These are phyloP conservation scores for Huiozyma sinensis DNA, from an alignment of 805 yeast species.

Conservation along the genomic window DNA sequence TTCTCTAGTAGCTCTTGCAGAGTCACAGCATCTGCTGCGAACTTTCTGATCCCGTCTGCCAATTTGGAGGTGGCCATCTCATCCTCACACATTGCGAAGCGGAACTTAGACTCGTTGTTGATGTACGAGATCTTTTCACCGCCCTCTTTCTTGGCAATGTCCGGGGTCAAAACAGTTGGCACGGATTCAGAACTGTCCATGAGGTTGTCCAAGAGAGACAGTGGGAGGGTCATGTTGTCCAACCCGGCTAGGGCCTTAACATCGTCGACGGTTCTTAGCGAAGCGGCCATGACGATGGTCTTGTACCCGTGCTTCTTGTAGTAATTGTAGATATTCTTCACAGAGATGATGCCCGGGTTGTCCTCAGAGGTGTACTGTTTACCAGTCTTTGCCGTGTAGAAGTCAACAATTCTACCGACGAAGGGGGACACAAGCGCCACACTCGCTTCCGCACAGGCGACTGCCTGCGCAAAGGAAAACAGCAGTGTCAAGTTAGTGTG, in stretches of 20 bases:
- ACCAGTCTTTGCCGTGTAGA: conserved; percentile 94
- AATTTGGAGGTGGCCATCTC: conserved; percentile 98
- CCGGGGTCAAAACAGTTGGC: conserved; percentile 71
- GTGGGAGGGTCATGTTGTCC: conserved; percentile 92
- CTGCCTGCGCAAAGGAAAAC: conserved; percentile 95
- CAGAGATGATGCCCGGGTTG: conserved; percentile 96
- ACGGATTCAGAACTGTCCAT: conserved; percentile 66
- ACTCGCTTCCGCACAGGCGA: conserved; percentile 96
- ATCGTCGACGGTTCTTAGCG: conserved; percentile 95
- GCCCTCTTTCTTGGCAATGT: conserved; percentile 41
- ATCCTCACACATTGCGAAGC: conserved; percentile 86
- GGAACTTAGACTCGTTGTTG: conserved; percentile 81
- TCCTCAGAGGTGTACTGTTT: conserved; percentile 62
- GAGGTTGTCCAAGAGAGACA: conserved; percentile 82
- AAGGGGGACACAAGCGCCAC: conserved; percentile 96
- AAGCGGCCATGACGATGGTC: conserved; percentile 99
- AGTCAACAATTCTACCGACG: conserved; percentile 97
- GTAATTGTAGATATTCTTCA: conserved; percentile 84
- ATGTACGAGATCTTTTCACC: conserved; percentile 67
- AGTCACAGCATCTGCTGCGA: conserved; percentile 86
- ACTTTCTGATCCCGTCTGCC: conserved; percentile 94
- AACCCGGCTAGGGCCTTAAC: conserved; percentile 95
- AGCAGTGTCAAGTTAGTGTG: conserved; percentile 93
- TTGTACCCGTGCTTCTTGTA: conserved; percentile 94
- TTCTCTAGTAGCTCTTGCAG: conserved; percentile 56